A percentile compares a stretch with the other conserved stretches of the same genome.
Conservation (phyloP, 2,329 filamentous ascomycete species). For the Alternaria rosae region DNA sequence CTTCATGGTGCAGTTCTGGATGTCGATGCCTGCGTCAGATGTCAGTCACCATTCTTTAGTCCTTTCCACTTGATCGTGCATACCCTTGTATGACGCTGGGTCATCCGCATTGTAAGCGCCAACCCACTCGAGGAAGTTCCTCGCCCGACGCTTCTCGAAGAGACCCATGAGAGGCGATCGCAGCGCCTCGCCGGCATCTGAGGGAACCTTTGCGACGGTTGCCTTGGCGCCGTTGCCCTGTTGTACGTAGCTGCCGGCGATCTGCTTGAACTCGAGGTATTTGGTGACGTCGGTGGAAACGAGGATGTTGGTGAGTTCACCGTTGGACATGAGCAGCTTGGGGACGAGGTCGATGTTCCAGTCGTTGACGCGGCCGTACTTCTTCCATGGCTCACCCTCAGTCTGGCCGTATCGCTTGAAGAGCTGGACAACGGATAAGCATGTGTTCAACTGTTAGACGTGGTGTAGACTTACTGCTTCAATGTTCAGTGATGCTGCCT, state of each 20-base stretch:
- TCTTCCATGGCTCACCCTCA: conserved; percentile 91
- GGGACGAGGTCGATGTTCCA: conserved; percentile 99
- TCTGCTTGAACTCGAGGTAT: conserved; percentile 65
- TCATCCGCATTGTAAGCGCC: conserved; percentile 85
- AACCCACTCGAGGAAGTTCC: conserved; percentile 96
- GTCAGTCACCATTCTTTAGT: neutral
- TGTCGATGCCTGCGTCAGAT: conserved; percentile 70
- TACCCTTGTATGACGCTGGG: conserved; percentile 88
- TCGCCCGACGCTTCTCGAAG: conserved; percentile 96
- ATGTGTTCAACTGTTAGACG: conserved; percentile 34
- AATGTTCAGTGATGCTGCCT: conserved; percentile 96
- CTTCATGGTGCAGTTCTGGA: conserved; percentile 86
- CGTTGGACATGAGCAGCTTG: conserved; percentile 98
- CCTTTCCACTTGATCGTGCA: conserved; percentile 25
- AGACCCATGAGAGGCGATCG: conserved; percentile 94
- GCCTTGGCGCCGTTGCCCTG: conserved; percentile 83
- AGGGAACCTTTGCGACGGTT: conserved; percentile 95
- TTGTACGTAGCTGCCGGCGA: conserved; percentile 95
- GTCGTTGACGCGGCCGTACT: conserved; percentile 95
- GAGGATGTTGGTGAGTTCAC: conserved; percentile 97
- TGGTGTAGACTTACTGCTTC: conserved; percentile 69
- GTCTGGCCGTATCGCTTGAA: conserved; percentile 97
- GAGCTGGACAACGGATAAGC: conserved; percentile 67
- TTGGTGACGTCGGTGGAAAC: conserved; percentile 82
- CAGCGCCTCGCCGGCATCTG: conserved; percentile 85